Conservation (phyloP, 257 asterid genomes). For the Leonotis leonurus region DNA sequence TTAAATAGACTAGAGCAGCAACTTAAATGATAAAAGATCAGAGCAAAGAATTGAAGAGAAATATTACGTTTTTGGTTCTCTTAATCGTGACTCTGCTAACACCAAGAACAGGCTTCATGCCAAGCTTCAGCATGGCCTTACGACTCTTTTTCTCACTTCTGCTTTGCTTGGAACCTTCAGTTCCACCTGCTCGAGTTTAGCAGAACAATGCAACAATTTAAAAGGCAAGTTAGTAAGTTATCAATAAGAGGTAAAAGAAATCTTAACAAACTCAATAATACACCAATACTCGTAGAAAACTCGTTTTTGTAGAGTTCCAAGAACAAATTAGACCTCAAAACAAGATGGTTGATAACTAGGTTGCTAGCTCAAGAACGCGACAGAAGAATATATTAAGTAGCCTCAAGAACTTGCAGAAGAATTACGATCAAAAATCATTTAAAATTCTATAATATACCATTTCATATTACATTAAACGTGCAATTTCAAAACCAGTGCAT, state of each 20-base stretch:
- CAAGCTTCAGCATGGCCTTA: slow-evolving; percentile 92
- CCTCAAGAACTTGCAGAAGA: too few species aligned
- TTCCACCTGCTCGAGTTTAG: slow-evolving; percentile 37
- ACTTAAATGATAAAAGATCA: not conserved
- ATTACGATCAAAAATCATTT: too few species aligned
- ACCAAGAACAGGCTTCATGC: slow-evolving; percentile 79
- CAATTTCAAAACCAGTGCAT: not conserved
- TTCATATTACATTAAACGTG: too few species aligned
- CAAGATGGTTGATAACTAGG: too few species aligned
- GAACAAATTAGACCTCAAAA: too few species aligned
- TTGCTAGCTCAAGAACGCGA: not conserved
- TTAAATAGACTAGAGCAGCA: not conserved
- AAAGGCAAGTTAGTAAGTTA: too few species aligned
- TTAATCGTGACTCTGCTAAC: slow-evolving; percentile 85
- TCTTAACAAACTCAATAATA: not conserved
- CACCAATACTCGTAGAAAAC: not conserved
- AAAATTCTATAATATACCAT: not conserved
- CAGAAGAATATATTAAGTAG: not conserved
- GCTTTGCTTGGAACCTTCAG: slow-evolving; percentile 77
- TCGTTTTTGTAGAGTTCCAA: not conserved
- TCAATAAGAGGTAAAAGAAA: not conserved
- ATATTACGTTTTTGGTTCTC: slow-evolving; percentile 66
- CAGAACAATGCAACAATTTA: not conserved
- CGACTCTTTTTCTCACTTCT: slow-evolving; percentile 96
- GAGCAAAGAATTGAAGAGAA: not conserved